A percentile compares a stretch with the other conserved stretches of the same genome.
Conservation (phyloP, 768 basidiomycete genomes). For the Auricularia sp. region DNA sequence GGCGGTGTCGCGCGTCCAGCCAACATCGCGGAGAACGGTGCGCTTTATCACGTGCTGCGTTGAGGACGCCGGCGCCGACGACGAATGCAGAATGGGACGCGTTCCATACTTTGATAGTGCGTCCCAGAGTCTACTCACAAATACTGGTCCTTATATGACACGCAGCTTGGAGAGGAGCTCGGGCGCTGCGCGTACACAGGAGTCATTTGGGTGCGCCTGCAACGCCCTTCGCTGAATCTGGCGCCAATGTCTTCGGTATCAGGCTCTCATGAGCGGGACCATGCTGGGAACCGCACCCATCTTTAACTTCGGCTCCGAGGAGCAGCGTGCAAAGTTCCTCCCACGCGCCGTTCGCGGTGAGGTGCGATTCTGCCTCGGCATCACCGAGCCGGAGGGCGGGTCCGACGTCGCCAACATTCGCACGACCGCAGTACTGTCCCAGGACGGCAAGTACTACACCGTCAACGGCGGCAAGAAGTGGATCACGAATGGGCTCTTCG, state of each 20-base stretch:
- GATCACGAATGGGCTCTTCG: constrained; percentile 15
- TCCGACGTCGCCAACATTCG: constrained; percentile 10
- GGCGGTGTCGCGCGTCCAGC: neutral
- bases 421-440: constrained; percentile 4
- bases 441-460: constrained; percentile 6
- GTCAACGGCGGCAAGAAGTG: constrained; percentile 13
- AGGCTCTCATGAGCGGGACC: neutral
- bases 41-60: neutral
- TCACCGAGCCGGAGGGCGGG: constrained; percentile 12
- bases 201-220: constrained; percentile 6
- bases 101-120: constrained; percentile 10
- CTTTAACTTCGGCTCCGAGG: constrained; percentile 9
- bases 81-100: constrained; percentile 7
- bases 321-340: constrained; percentile 5
- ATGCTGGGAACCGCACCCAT: constrained; percentile 8
- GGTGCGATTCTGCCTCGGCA: constrained; percentile 9
- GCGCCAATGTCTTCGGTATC: neutral
- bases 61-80: neutral
- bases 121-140: neutral
- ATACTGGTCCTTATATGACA: neutral
- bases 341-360: constrained; percentile 5
- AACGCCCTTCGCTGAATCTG: neutral
- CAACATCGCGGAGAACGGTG: constrained; percentile 4
- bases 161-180: constrained; percentile 7
- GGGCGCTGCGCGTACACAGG: constrained; percentile 6